Base-by-base conservation (phyloP, 495 filamentous ascomycete genomes). In the Letharia columbiana region DNA sequence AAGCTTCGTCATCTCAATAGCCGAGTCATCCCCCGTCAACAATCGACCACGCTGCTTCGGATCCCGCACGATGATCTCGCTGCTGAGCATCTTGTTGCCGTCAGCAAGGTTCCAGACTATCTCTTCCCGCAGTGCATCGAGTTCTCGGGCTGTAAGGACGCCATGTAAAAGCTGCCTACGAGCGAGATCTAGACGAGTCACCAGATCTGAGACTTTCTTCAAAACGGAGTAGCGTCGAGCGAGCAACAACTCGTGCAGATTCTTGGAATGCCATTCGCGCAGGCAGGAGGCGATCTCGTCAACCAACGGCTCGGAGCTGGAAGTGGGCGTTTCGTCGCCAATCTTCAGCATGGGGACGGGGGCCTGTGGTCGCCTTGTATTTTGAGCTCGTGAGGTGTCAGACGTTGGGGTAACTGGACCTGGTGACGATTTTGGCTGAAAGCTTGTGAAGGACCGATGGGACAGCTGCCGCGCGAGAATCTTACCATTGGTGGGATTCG, bases 261-360 rank as follows among this genome's bases (percentile, higher is more conserved):
- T 96, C 18, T 91, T 96, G 23, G 92, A 94, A 75, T 99, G 92
- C 94, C 94, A 99, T 80, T 99, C 94, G 37, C 93, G 85, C 41
- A 99, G 77, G 73, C 93, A 98, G 10, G 91, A 96, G 23, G 92
- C 92, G 73, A 98, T 97, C 73, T 99, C 94, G 75, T 98, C 95
- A 15, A 99, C 92, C 64, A 99, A 78, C 4, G 94, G 94, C 74
- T 99, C 94, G 35, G 89, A 84, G 17, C 84, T 82, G 4, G 91
- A 96, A 3, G 89, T 93, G 5, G 91, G 88, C 1, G 91, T 96
- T 79, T 98, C 94, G 69, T 98, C 94, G 35, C 95, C 95, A 71
- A 98, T 91, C 74, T 96, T 96, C 47, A 98, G 81, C 90, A 96
- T 93, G 11, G 94, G 94, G 4, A 98, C 95, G 0, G 94, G 94